Conservation (phyloP, 106 monocot genomes). For the Narthecium ossifragum region DNA sequence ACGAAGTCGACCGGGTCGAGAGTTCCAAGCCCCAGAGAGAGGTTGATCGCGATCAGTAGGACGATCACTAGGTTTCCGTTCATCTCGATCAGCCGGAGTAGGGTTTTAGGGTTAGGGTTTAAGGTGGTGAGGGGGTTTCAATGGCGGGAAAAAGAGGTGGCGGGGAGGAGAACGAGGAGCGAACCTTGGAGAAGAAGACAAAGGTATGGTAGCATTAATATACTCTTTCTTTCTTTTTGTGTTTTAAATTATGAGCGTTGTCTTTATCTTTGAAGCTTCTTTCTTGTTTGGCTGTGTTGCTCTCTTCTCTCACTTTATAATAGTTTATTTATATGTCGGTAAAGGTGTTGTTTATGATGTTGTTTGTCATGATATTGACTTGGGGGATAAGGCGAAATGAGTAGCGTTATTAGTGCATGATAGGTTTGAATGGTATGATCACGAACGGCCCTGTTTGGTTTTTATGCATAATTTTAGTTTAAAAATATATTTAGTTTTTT, state of each 20-base stretch:
- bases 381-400: background rate
- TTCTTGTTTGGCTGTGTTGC: background rate
- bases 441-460: too few species aligned
- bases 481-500: too few species aligned
- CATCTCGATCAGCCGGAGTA: background rate
- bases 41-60: background rate
- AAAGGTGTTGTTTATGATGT: too few species aligned
- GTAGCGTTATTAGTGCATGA: background rate
- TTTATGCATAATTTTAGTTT: too few species aligned
- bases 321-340: too few species aligned
- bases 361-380: constrained; percentile 3
- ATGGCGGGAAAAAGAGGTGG: background rate
- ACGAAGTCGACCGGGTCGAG: constrained; percentile 69
- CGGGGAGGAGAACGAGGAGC: background rate
- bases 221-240: background rate
- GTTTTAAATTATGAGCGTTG: background rate
- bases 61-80: background rate
- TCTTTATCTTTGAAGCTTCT: background rate
- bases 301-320: too few species aligned
- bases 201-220: background rate
- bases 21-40: constrained; percentile 11
- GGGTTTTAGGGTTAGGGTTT: background rate
- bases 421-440: too few species aligned
- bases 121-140: background rate
- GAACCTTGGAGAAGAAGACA: background rate